Base-by-base conservation (phyloP, 768 basidiomycete species). In the Hericium coralloides region DNA sequence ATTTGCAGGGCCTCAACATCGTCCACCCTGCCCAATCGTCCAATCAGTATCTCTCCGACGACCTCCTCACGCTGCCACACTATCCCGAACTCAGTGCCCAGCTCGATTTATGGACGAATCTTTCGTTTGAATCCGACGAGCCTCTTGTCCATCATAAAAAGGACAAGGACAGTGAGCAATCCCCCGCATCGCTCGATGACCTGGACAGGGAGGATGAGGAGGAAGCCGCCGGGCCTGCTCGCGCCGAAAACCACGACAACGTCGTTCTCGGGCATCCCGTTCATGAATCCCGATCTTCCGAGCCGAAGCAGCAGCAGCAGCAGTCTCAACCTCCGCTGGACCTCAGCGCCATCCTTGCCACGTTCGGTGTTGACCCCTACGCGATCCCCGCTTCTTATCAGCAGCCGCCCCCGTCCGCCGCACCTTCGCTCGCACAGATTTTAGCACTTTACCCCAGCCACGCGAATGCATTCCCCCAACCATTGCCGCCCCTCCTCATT, bases 31-130 rank as follows among this genome's bases (percentile, higher is more conserved):
- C 71, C n/a, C 66, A 70, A 17, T 63, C 75, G 15, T 63, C 73
- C 5, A 75, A 78, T 61, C 65, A 67, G 0, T 70, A 68, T 17
- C 55, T 67, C 43, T 61, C 69, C 26, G 79, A 82, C 66, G 84
- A 88, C 58, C 75, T 89, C 23, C 78, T 89, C 59, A 71, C 80
- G 0, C 74, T 81, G 0, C 79, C 81, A 23, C 74, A 84, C 0
- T 88, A 82, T 66, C 84, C 86, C 12, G 90, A 92, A 71, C 76
- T 92, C 55, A 76, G 77, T 18, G 84, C 88, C 0, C 88, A 89
- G 67, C 83, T 90, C 54, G 85, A 87, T 68, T 75, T 93, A 55
- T 93, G 92, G 92, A 87, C 88, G 14, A 84, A 89, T 69, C 76
- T 92, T 56, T 71, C 83, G 8, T 93, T 93, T 66, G 83, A 90